These are phyloP conservation scores for Gaeumannomyces tritici DNA, from an alignment of 2,329 filamentous ascomycete species.

Conservation along the genomic window DNA sequence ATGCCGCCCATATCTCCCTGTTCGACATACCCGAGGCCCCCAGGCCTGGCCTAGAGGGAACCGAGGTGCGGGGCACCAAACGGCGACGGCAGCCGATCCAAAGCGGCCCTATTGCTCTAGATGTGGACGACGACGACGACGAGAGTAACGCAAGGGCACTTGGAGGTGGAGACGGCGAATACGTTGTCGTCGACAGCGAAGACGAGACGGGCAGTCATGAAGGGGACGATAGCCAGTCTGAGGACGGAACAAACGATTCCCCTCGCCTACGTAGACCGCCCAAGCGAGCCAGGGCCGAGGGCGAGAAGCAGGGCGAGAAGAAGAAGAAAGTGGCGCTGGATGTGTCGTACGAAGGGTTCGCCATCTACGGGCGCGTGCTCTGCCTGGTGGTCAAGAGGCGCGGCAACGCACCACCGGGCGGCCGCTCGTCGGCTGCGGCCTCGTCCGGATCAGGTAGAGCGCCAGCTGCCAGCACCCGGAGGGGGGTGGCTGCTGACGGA, in stretches of 20 bases:
- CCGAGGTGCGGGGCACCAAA: conserved; percentile 16
- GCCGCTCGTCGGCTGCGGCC: neutral
- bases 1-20: neutral
- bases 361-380: conserved; percentile 86
- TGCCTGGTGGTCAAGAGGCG: conserved; percentile 81
- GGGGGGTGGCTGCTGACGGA: conserved; percentile 11
- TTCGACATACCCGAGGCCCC: conserved; percentile 8
- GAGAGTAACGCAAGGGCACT: conserved; percentile 10
- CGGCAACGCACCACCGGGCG: conserved; percentile 17
- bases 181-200: conserved; percentile 9
- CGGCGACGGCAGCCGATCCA: conserved; percentile 19
- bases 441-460: conserved; percentile 2
- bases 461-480: conserved; percentile 17
- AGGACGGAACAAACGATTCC: conserved; percentile 26
- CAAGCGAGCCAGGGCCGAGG: conserved; percentile 7
- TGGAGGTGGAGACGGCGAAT: conserved; percentile 4
- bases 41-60: neutral
- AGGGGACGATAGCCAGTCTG: conserved; percentile 18
- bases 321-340: conserved; percentile 88
- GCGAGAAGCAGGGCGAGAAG: conserved; percentile 46
- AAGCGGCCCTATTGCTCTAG: conserved; percentile 17
- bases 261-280: conserved; percentile 18
- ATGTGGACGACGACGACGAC: conserved; percentile 19
- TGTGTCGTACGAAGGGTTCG: conserved; percentile 89
- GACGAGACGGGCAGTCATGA: conserved; percentile 17